A percentile compares a stretch with the other conserved stretches of the same genome.
Evolutionary conservation across 345 rosid species (phyloP).

Genomic region (Eucalyptus regnans): DNA sequence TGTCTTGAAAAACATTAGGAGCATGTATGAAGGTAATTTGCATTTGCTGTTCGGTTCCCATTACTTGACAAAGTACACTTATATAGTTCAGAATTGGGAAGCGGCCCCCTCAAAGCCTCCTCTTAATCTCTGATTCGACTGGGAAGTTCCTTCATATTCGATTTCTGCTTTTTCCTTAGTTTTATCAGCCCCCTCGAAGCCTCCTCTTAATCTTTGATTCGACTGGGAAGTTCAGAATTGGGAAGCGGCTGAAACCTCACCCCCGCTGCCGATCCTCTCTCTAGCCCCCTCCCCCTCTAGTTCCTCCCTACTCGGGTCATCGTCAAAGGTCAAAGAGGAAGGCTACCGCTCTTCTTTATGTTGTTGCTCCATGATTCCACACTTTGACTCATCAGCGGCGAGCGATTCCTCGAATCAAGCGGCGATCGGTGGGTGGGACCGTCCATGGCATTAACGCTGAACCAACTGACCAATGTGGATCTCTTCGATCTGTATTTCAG

Average conservation of each 20-base stretch:
- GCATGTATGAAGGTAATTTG: too few relatives aligned
- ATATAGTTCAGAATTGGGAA: too few relatives aligned
- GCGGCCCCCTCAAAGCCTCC: too few relatives aligned
- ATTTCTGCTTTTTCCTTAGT: too few relatives aligned
- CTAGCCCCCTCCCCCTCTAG: neutral
- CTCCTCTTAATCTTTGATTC: neutral
- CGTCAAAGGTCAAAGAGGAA: neutral
- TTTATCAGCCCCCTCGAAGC: too few relatives aligned
- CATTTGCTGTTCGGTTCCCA: too few relatives aligned
- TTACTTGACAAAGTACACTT: too few relatives aligned
- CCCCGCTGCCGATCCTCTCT: neutral
- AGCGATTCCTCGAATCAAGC: neutral
- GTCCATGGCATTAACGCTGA: conserved; percentile 10
- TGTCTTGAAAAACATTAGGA: too few relatives aligned
- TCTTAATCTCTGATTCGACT: too few relatives aligned
- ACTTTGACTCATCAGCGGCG: neutral
- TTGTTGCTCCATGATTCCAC: neutral
- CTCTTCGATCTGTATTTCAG: conserved; percentile 83
- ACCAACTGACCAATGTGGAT: conserved; percentile 25
- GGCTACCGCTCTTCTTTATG: neutral
- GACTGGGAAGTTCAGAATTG: neutral
- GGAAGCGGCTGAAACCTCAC: neutral
- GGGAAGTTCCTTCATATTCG: too few relatives aligned
- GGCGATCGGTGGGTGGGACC: neutral
- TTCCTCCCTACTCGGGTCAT: neutral